phyloP scores from a whole-genome alignment of 805 yeast species.

The Ogataea haglerorum region DNA sequence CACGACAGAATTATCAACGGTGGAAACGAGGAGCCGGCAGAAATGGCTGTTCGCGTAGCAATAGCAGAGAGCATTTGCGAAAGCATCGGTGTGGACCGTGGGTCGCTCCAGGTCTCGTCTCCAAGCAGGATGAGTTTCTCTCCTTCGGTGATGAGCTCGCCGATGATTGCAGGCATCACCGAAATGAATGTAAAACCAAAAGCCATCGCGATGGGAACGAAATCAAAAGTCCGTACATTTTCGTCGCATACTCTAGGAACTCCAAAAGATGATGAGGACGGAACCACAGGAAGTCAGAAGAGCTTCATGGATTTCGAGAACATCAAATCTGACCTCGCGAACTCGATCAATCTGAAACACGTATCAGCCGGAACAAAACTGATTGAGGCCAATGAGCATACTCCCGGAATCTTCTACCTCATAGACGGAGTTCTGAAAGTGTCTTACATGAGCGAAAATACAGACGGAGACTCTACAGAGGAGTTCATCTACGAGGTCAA shows the following conservation, averaged over 20 bases:
- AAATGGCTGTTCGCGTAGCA: constrained; percentile 57
- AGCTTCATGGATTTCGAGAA: constrained; percentile 40
- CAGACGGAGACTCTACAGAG: constrained; percentile 25
- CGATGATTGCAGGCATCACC: constrained; percentile 19
- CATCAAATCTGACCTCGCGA: constrained; percentile 57
- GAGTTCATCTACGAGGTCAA: constrained; percentile 54
- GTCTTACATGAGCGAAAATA: constrained; percentile 37
- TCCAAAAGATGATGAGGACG: constrained; percentile 7
- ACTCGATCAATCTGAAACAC: constrained; percentile 53
- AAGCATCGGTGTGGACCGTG: constrained; percentile 58
- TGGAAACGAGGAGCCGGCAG: constrained; percentile 70
- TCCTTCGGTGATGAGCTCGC: constrained; percentile 23
- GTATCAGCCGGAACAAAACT: constrained; percentile 52
- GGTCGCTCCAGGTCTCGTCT: constrained; percentile 11
- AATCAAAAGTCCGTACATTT: constrained; percentile 13
- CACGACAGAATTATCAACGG: constrained; percentile 41
- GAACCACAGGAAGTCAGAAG: constrained; percentile 18
- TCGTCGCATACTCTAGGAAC: constrained; percentile 2
- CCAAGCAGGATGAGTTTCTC: constrained; percentile 14
- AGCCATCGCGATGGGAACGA: not conserved
- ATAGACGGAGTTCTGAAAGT: constrained; percentile 77
- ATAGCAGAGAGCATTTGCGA: constrained; percentile 69
- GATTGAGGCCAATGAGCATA: constrained; percentile 60
- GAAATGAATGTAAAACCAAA: constrained; percentile 7
- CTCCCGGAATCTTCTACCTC: constrained; percentile 76